Base-by-base conservation (phyloP, 2,329 filamentous ascomycete genomes). In the Xenoacremonium recifei region DNA sequence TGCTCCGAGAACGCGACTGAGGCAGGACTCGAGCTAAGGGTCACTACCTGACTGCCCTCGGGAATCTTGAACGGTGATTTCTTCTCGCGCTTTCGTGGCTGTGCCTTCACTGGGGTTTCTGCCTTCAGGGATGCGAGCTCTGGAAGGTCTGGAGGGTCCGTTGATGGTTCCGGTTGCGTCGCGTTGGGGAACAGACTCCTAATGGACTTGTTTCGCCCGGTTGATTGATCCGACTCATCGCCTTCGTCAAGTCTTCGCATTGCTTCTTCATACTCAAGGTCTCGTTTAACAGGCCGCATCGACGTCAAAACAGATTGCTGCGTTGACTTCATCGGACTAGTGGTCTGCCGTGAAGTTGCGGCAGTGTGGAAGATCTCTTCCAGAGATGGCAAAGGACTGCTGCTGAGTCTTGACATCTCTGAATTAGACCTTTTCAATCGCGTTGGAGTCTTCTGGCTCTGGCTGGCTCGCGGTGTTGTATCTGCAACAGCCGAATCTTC, bases 361-460 rank as follows among this genome's bases (percentile, higher is more conserved):
- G 67, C 71, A 1, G 68, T 70, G 37, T 62, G 62, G 53, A 68
- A 73, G 9, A 75, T 51, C 4, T 73, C 65, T 18, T 66, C 63
- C 1, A 68, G 39, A 1, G 62, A 59, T 13, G 61, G 61, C 17
- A 68, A 57, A 1, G 62, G 61, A 15, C 67, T 60, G 31, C 68
- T 69, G 38, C 52, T 58, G 3, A 53, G 50, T n/a, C n/a, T n/a
- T n/a, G n/a, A n/a, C n/a, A n/a, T n/a, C n/a, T n/a, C n/a, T n/a
- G n/a, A n/a, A n/a, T n/a, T n/a, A n/a, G n/a, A n/a, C n/a, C n/a
- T n/a, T n/a, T n/a, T n/a, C n/a, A n/a, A n/a, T n/a, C n/a, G n/a
- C n/a, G 37, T 31, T 4, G 47, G 47, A 4, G 48, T 45, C 13
- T 39, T 47, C 15, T 49, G 40, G 13, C 45, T n/a, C n/a, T n/a